phyloP scores from a whole-genome alignment of 345 rosid species.

The Rubroshorea leprosula region DNA sequence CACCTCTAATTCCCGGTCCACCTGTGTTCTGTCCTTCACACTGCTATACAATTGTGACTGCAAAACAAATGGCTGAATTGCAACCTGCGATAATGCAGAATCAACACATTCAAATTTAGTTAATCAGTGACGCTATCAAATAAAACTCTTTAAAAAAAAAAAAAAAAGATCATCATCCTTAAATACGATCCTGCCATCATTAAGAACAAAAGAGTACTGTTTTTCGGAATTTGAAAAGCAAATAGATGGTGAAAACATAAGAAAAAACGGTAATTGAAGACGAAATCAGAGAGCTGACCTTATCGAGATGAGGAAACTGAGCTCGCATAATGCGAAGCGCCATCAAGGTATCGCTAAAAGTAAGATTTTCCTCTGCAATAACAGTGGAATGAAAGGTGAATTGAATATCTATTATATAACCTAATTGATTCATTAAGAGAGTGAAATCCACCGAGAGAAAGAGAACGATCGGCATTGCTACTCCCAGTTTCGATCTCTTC shows the following conservation, averaged over 20 bases:
- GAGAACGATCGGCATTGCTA: not conserved
- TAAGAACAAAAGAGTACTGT: not conserved
- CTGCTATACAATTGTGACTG: conserved; percentile 87
- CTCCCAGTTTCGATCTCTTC: conserved; percentile 22
- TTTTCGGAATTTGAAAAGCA: too few relatives aligned
- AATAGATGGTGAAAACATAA: not conserved
- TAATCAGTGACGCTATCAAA: too few relatives aligned
- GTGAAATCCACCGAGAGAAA: not conserved
- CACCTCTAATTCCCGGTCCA: conserved; percentile 88
- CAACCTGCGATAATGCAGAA: conserved; percentile 33
- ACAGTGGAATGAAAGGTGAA: not conserved
- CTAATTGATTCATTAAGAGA: not conserved
- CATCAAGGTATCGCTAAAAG: conserved; percentile 72
- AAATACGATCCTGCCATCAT: not conserved
- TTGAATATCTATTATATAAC: not conserved
- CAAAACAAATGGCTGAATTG: conserved; percentile 68
- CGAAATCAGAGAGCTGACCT: conserved; percentile 34
- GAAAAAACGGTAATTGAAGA: not conserved
- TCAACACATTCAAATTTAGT: not conserved
- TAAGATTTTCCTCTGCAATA: conserved; percentile 59
- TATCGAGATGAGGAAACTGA: conserved; percentile 78
- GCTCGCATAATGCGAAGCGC: conserved; percentile 90
- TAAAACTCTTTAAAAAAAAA: not conserved
- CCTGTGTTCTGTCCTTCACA: conserved; percentile 74
- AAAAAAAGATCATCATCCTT: conserved; percentile 1